These are phyloP conservation scores for Vitis hybrid DNA, from an alignment of 177 flowering plant species.

Conservation along the genomic window DNA sequence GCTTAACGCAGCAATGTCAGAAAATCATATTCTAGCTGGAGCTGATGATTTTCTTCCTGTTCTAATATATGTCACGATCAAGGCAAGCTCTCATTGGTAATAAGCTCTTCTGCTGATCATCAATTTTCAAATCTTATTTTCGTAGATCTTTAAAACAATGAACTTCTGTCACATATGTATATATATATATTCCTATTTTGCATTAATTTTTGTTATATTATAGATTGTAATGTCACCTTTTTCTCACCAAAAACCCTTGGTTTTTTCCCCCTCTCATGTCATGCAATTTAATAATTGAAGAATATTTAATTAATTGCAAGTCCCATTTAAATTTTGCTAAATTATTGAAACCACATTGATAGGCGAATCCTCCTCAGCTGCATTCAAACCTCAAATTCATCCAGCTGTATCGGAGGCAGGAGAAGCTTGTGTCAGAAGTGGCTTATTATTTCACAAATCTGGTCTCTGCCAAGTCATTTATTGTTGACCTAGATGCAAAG, in stretches of 20 bases:
- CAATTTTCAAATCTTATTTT: not conserved
- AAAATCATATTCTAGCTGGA: conserved; percentile 36
- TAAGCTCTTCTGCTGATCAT: conserved; percentile 25
- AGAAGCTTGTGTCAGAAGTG: conserved; percentile 44
- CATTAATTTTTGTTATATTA: too few relatives aligned
- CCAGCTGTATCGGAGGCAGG: conserved; percentile 45
- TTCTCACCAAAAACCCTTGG: too few relatives aligned
- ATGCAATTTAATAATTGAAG: too few relatives aligned
- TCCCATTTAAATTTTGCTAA: not conserved
- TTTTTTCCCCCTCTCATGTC: too few relatives aligned
- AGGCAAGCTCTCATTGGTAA: conserved; percentile 69
- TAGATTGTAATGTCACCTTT: too few relatives aligned
- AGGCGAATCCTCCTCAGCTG: conserved; percentile 66
- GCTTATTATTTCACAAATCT: conserved; percentile 53
- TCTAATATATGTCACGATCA: conserved; percentile 54
- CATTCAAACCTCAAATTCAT: conserved; percentile 54
- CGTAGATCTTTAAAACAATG: too few relatives aligned
- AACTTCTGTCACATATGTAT: too few relatives aligned
- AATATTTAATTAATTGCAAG: too few relatives aligned
- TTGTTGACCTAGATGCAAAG: conserved; percentile 37
- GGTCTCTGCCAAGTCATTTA: conserved; percentile 46
- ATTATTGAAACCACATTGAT: conserved; percentile 10
- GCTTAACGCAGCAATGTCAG: conserved; percentile 41
- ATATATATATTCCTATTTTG: too few relatives aligned
- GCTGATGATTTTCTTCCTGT: conserved; percentile 65